phyloP scores from a whole-genome alignment of 352 stramenopile species.

The Poterioochromonas sp. region DNA sequence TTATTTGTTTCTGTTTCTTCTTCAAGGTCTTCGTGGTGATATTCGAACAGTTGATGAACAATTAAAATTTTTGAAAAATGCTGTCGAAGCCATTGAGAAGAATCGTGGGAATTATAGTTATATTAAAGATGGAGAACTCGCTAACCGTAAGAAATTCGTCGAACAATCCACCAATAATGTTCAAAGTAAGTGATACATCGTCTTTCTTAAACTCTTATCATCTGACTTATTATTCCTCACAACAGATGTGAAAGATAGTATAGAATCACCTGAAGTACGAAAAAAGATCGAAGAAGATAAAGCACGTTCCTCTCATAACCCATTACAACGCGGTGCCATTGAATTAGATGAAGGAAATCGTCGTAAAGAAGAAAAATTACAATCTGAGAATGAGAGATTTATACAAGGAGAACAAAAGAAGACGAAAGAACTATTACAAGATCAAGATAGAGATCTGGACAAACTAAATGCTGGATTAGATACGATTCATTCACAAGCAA shows the following conservation, averaged over 20 bases:
- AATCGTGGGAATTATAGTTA: conserved; percentile 17
- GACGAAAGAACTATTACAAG: conserved; percentile 26
- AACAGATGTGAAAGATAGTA: too few relatives aligned
- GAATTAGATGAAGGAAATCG: neutral
- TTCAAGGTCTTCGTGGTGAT: neutral
- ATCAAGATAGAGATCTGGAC: conserved; percentile 39
- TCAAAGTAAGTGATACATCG: neutral
- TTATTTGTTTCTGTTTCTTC: neutral
- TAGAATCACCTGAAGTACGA: neutral
- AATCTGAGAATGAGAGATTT: conserved; percentile 33
- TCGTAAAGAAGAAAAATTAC: too few relatives aligned
- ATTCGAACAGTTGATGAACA: neutral
- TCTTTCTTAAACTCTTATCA: neutral
- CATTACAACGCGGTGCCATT: neutral
- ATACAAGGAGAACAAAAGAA: conserved; percentile 39
- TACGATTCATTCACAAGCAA: conserved; percentile 35
- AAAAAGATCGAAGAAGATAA: conserved; percentile 15
- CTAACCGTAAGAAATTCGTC: neutral
- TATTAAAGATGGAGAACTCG: conserved; percentile 20
- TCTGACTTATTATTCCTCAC: neutral
- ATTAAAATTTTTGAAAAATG: neutral
- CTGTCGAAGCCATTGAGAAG: conserved; percentile 9
- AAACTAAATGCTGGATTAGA: conserved; percentile 34
- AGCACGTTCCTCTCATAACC: neutral
- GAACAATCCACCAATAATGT: neutral